Evolutionary conservation across 345 rosid species (phyloP), one percentile per base, ranked within the genome.

Genomic region (Populus euphratica): DNA sequence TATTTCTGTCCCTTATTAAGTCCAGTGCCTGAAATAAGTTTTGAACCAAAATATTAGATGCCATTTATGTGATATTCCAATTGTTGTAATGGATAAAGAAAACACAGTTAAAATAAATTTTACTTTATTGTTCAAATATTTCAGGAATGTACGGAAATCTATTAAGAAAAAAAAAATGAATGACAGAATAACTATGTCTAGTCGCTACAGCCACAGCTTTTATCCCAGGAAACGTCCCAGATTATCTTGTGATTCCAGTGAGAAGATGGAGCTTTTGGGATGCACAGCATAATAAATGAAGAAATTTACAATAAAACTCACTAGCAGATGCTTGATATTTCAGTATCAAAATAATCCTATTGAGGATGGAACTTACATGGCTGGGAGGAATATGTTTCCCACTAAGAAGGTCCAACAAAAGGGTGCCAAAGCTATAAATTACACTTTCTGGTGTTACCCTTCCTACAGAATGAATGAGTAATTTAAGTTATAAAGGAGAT

Each of bases 321-420:
- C 44, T 23, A 27, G 33, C 52, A 67, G 56, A 68, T 16, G 43
- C 73, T 35, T 39, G 14, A 52, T 11, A 43, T 66, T 36, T n/a
- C 31, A 49, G 49, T 18, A 27, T 73, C 73, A 71, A 33, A 67
- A 49, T 36, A 56, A 49, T 14, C 66, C 18, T 50, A 68, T 33
- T 29, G 17, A 29, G 62, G 21, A 52, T 20, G 23, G 50, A 72
- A 73, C 92, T 89, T 85, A 94, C 98, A 79, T 92, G 98, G 85
- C 97, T 88, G 8, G 97, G 97, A 86, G 98, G 95, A 86, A 94
- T 94, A 86, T 94, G 98, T 80, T 92, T 94, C 80, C 98, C 98
- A 44, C 96, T 91, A 54, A 94, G 91, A 83, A 94, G 97, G 82
- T 94, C 98, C 76, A 94, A 83, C 87, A 94, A 86, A 72, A 94